A percentile compares a stretch with the other conserved stretches of the same genome.
Conservation (phyloP, 164 flowering plant species). For the Chimonanthus salicifolius region DNA sequence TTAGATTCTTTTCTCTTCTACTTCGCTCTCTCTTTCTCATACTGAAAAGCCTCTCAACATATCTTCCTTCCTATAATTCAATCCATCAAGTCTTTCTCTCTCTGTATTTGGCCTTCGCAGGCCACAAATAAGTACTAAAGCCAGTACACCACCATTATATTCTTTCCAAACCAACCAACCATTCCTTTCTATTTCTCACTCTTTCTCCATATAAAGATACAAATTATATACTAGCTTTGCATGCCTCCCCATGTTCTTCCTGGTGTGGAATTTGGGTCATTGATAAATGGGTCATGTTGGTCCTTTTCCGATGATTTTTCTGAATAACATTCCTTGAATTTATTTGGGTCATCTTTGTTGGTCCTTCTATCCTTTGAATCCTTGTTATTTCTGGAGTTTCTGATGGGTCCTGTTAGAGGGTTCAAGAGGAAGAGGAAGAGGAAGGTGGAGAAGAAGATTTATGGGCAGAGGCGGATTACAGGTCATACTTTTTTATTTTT, state of each 20-base stretch:
- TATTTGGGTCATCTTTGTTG: conserved; percentile 10
- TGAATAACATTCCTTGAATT: conserved; percentile 7
- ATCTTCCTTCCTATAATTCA: not conserved
- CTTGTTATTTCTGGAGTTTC: conserved; percentile 19
- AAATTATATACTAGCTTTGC: not conserved
- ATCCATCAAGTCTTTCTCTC: not conserved
- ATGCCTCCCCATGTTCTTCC: not conserved
- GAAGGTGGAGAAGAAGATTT: conserved; percentile 28
- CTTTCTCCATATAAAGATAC: not conserved
- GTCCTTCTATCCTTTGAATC: conserved; percentile 6
- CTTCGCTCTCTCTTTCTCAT: not conserved
- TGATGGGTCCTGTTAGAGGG: conserved; percentile 55
- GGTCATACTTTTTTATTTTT: conserved; percentile 25
- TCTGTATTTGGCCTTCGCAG: not conserved
- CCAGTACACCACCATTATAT: not conserved
- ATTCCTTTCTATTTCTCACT: not conserved
- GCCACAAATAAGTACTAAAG: not conserved
- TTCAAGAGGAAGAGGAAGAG: conserved; percentile 43
- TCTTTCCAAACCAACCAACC: not conserved
- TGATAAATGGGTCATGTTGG: conserved; percentile 5
- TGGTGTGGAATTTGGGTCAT: conserved; percentile 8
- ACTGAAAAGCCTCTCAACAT: not conserved
- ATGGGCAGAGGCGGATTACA: conserved; percentile 27
- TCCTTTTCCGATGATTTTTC: conserved; percentile 1
- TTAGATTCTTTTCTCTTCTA: not conserved